A percentile compares a stretch with the other conserved stretches of the same genome.
These are phyloP conservation scores for Alternaria metachromatica DNA, from an alignment of 2,329 filamentous ascomycete genomes.

Conservation along the genomic window DNA sequence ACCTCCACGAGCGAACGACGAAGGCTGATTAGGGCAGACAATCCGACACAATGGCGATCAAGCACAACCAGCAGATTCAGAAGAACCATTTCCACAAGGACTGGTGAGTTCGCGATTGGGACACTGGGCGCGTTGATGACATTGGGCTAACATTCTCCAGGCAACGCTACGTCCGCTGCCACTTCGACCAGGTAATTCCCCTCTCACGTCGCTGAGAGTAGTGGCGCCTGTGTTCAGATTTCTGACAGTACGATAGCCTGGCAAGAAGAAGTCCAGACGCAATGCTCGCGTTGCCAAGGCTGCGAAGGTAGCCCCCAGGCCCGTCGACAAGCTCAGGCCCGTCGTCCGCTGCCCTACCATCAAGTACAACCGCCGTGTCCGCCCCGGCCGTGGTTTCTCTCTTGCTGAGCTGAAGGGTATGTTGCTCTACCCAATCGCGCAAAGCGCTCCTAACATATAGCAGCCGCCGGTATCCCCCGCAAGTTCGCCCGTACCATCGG, in stretches of 20 bases:
- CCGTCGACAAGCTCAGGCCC: constrained; percentile 95
- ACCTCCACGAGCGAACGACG: background rate
- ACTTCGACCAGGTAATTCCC: constrained; percentile 97
- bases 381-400: constrained; percentile 96
- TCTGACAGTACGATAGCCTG: constrained; percentile 69
- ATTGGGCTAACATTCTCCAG: constrained; percentile 51
- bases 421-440: constrained; percentile 18
- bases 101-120: constrained; percentile 54
- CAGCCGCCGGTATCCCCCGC: constrained; percentile 96
- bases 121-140: background rate
- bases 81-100: constrained; percentile 78
- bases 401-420: constrained; percentile 96
- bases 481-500: constrained; percentile 95
- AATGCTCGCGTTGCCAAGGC: constrained; percentile 93
- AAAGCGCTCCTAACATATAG: constrained; percentile 27
- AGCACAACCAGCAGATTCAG: constrained; percentile 98
- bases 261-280: constrained; percentile 92
- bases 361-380: constrained; percentile 88
- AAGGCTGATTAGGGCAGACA: constrained; percentile 21
- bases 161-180: constrained; percentile 97
- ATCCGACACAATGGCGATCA: constrained; percentile 75
- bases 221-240: constrained; percentile 56
- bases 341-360: constrained; percentile 85
- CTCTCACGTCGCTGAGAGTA: constrained; percentile 58
- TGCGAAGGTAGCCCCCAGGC: constrained; percentile 91